Evolutionary conservation across 495 filamentous ascomycete species (phyloP), one percentile per base, ranked within the genome.

Genomic region (Wilcoxina mikolae): DNA sequence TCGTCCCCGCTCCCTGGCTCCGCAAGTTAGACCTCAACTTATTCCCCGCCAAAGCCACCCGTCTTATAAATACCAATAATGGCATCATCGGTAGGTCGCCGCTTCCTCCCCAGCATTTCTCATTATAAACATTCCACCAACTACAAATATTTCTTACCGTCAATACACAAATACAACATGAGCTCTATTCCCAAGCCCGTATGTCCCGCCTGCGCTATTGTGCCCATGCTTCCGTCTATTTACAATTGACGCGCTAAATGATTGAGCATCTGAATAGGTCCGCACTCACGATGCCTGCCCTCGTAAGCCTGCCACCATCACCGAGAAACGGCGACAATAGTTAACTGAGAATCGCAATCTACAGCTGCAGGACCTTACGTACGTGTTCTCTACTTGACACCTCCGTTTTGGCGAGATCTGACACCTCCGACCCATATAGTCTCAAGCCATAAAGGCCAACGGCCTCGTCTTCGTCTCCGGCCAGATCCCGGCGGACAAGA

Each of bases 401-500:
- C n/a, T 20, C 24, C 20, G 23, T 27, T 23, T 49, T 27, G 23
- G 11, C 25, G 15, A 11, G 10, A 2, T 28, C 12, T 49, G 3
- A 27, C 25, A 9, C 31, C 35, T 18, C 2, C 35, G 3, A 4
- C 35, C 25, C 41, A 15, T 23, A 10, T 65, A 94, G 85, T 86
- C 87, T 63, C 90, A 95, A 74, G 87, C 87, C 61, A 83, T 94
- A 73, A 80, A 79, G 60, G 87, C 87, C 53, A 80, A 85, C 53
- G 77, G 77, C 46, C 75, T 81, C 60, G 82, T 95, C 73, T 96
- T 85, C 76, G 82, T 88, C 72, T 95, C 90, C 4, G 90, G 90
- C 65, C 87, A 91, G 69, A 88, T 95, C 60, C 90, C 87, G 58
- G 82, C 83, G 57, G 83, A 87, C 66, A 70, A 78, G 58, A 60